These are phyloP conservation scores for Dryas alaskensis DNA, from an alignment of 306 rosid species.

Conservation along the genomic window DNA sequence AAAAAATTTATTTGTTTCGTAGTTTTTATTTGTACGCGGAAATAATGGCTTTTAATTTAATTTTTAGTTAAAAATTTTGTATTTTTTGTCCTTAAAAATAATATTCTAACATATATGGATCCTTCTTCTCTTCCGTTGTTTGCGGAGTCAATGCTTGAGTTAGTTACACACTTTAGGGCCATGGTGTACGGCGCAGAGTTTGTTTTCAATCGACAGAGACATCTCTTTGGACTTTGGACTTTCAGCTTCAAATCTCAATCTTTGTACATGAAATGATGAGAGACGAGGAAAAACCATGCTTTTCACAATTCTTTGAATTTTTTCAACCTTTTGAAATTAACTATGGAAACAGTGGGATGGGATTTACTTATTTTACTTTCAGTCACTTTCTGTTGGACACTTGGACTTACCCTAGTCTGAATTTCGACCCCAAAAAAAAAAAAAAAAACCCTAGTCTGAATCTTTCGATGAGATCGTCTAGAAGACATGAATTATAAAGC, in stretches of 20 bases:
- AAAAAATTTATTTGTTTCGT: no score
- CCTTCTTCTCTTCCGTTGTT: constrained; percentile 21
- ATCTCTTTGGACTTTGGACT: not conserved
- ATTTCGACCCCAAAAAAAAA: no score
- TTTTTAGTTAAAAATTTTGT: no score
- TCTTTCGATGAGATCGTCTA: no score
- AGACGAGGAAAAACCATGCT: not conserved
- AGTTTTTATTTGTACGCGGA: no score
- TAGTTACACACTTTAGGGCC: not conserved
- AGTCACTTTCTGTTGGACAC: no score
- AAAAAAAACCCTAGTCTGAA: no score
- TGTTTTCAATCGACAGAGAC: not conserved
- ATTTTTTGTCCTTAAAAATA: no score
- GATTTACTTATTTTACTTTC: not conserved
- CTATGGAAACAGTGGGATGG: no score
- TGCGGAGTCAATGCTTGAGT: constrained; percentile 26
- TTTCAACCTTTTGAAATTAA: not conserved
- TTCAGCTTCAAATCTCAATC: not conserved
- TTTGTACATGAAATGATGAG: not conserved
- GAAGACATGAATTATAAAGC: no score
- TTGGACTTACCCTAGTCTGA: no score
- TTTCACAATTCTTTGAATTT: not conserved
- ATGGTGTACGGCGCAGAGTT: constrained; percentile 3
- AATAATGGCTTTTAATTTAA: no score
- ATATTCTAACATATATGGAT: not conserved